Evolutionary conservation across 345 rosid genomes (phyloP).

Genomic region (Kernera saxatilis): DNA sequence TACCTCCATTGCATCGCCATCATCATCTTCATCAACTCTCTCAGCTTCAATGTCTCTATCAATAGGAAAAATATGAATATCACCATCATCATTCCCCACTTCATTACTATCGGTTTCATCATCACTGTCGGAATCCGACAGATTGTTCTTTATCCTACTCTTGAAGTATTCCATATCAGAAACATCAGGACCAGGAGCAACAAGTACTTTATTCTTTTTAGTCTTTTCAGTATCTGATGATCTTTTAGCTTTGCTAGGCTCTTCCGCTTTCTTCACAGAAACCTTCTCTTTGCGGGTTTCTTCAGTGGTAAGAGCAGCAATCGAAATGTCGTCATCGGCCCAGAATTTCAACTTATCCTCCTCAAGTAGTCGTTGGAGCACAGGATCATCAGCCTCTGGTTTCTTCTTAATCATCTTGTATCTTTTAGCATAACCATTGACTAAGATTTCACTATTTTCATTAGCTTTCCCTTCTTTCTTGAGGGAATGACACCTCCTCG

Average conservation of each 20-base stretch:
- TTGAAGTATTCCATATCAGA: conserved; percentile 88
- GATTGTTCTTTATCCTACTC: conserved; percentile 72
- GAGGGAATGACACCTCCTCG: conserved; percentile 76
- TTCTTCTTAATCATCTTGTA: conserved; percentile 32
- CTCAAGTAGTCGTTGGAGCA: conserved; percentile 66
- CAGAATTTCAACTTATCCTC: conserved; percentile 66
- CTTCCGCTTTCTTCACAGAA: conserved; percentile 25
- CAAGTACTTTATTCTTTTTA: conserved; percentile 25
- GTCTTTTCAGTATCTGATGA: conserved; percentile 27
- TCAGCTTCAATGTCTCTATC: conserved; percentile 18
- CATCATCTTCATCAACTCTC: neutral
- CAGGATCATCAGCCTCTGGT: conserved; percentile 39
- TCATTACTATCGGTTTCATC: conserved; percentile 21
- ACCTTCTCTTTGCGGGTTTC: conserved; percentile 16
- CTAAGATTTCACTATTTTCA: conserved; percentile 17
- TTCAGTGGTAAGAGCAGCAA: conserved; percentile 31
- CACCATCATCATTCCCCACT: conserved; percentile 23
- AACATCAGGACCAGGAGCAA: conserved; percentile 42
- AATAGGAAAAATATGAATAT: conserved; percentile 2
- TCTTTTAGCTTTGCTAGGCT: conserved; percentile 14
- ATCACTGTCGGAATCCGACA: conserved; percentile 69
- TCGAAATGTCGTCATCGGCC: conserved; percentile 61
- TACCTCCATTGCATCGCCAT: conserved; percentile 8
- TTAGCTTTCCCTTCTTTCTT: conserved; percentile 39
- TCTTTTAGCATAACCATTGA: no score